A percentile compares a stretch with the other conserved stretches of the same genome.
phyloP scores from a whole-genome alignment of 1,139 yeast species.

The Arxiozyma bovina region DNA sequence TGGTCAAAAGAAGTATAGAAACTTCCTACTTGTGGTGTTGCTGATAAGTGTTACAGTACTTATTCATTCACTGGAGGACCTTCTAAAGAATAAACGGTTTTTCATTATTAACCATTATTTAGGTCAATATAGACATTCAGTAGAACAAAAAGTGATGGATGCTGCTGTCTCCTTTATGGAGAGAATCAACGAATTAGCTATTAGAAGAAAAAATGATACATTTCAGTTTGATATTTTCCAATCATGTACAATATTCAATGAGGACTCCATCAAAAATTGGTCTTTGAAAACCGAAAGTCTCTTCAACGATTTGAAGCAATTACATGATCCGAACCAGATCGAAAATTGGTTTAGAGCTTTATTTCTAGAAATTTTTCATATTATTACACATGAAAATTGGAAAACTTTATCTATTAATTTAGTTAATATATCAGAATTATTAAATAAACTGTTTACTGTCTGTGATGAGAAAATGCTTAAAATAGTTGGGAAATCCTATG shows the following conservation, averaged over 20 bases:
- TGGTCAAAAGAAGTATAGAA: too few relatives aligned
- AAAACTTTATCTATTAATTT: slow-evolving; percentile 6
- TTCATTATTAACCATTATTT: too few relatives aligned
- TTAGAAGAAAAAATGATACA: slow-evolving; percentile 2
- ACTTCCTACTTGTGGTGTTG: too few relatives aligned
- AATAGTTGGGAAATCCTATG: slow-evolving; percentile 16
- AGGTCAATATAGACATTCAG: background rate
- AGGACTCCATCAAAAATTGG: slow-evolving; percentile 15
- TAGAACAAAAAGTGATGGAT: background rate
- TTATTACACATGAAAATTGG: slow-evolving; percentile 7
- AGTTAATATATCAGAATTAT: slow-evolving; percentile 11
- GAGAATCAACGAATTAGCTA: slow-evolving; percentile 7
- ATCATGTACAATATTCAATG: slow-evolving; percentile 7
- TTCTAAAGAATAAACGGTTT: too few relatives aligned
- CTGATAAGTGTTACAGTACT: too few relatives aligned
- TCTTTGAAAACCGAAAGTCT: slow-evolving; percentile 8
- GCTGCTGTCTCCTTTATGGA: slow-evolving; percentile 3
- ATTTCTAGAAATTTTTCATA: slow-evolving; percentile 15
- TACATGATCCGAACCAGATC: slow-evolving; percentile 12
- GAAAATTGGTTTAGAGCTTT: slow-evolving; percentile 17
- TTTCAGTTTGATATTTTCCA: slow-evolving; percentile 1
- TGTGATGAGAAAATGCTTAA: background rate
- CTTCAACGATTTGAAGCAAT: slow-evolving; percentile 7
- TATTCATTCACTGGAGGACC: background rate
- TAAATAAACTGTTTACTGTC: slow-evolving; percentile 9